phyloP scores from a whole-genome alignment of 352 stramenopile genomes.

The Thalassiosira hispida region DNA sequence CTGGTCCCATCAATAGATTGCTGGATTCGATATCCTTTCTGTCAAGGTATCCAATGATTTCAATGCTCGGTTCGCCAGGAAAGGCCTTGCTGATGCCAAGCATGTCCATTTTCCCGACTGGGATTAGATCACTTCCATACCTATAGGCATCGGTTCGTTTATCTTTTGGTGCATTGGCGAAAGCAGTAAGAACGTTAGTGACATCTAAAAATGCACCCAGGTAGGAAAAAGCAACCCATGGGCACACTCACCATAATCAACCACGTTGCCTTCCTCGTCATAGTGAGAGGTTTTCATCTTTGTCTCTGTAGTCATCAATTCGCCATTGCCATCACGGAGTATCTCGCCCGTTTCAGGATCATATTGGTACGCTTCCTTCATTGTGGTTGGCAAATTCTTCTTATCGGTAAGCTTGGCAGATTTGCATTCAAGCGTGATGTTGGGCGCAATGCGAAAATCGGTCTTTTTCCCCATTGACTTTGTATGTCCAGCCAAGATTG shows the following conservation, averaged over 20 bases:
- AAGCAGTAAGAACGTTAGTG: not conserved
- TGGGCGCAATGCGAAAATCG: conserved; percentile 67
- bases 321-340: conserved; percentile 41
- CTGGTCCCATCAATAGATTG: conserved; percentile 53
- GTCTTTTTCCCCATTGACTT: conserved; percentile 51
- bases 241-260: conserved; percentile 22
- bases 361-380: conserved; percentile 57
- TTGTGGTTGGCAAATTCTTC: conserved; percentile 48
- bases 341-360: conserved; percentile 43
- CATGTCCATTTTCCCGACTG: conserved; percentile 69
- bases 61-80: conserved; percentile 39
- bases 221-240: not conserved
- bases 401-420: conserved; percentile 52
- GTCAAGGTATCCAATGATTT: conserved; percentile 73
- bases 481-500: conserved; percentile 13
- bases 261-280: conserved; percentile 49
- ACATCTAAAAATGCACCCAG: not conserved
- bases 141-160: conserved; percentile 57
- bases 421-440: conserved; percentile 48
- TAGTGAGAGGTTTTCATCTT: conserved; percentile 49
- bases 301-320: conserved; percentile 50
- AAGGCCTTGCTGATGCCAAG: conserved; percentile 59
- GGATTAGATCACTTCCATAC: conserved; percentile 76
- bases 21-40: conserved; percentile 30
- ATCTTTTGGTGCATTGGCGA: not conserved